Evolutionary conservation across 2,329 filamentous ascomycete species (phyloP).

Genomic region (Neurospora sp.): DNA sequence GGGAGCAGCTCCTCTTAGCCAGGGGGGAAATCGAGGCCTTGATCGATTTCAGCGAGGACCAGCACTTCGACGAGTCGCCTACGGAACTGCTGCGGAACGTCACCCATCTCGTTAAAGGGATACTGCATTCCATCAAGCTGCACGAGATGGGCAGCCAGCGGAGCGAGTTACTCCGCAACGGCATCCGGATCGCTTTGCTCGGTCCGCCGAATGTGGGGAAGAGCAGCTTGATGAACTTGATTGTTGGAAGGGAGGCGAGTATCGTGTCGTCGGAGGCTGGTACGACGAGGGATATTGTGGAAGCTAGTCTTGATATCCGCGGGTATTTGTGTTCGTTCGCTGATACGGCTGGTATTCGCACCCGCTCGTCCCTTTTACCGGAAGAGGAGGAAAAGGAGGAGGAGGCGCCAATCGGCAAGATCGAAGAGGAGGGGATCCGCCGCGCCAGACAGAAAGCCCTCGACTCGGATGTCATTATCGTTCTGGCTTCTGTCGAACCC

Average conservation of each 20-base stretch:
- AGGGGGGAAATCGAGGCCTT: conserved; percentile 88
- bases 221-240: conserved; percentile 80
- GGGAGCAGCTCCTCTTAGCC: conserved; percentile 63
- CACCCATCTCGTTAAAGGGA: conserved; percentile 46
- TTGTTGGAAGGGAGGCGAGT: conserved; percentile 86
- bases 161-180: conserved; percentile 73
- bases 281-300: conserved; percentile 88
- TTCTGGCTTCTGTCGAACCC: conserved; percentile 64
- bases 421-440: conserved; percentile 86
- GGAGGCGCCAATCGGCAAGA: conserved; percentile 47
- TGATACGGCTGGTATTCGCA: conserved; percentile 83
- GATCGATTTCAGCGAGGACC: conserved; percentile 95
- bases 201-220: conserved; percentile 94
- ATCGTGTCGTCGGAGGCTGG: conserved; percentile 91
- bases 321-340: conserved; percentile 91
- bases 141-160: conserved; percentile 71
- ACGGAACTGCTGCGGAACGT: conserved; percentile 62
- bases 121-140: conserved; percentile 52
- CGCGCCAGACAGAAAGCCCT: conserved; percentile 71
- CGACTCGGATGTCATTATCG: conserved; percentile 77
- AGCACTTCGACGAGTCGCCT: conserved; percentile 89
- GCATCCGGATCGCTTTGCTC: conserved; percentile 76
- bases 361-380: conserved; percentile 21
- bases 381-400: conserved; percentile 10
- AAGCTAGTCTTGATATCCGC: conserved; percentile 78